Evolutionary conservation across 179 eudicot species (phyloP).

Genomic region (Silene vulgaris): DNA sequence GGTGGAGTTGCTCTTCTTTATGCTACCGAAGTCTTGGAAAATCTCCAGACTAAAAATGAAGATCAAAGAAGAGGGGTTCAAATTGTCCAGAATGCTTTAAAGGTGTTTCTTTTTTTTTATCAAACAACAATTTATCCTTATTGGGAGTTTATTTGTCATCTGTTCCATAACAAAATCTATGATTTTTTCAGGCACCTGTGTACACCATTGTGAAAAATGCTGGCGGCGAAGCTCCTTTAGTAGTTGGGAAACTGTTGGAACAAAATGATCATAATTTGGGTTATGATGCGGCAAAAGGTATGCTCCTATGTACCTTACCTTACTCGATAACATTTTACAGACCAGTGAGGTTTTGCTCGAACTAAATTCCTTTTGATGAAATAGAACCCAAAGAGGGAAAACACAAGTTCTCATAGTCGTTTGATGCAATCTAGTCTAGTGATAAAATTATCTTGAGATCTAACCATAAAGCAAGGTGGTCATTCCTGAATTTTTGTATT

Average conservation of each 20-base stretch:
- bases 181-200: conserved; percentile 59
- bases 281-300: conserved; percentile 84
- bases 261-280: conserved; percentile 67
- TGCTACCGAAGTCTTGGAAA: conserved; percentile 63
- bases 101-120: conserved; percentile 40
- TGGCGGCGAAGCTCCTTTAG: conserved; percentile 70
- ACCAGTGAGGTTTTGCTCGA: too few species aligned
- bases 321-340: neutral
- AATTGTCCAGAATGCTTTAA: conserved; percentile 75
- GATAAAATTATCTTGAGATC: too few species aligned
- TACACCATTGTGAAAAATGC: conserved; percentile 75
- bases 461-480: too few species aligned
- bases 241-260: conserved; percentile 85
- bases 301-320: conserved; percentile 4
- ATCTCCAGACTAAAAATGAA: conserved; percentile 62
- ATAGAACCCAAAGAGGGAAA: too few species aligned
- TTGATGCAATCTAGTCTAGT: too few species aligned
- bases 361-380: too few species aligned
- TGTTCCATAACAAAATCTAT: neutral
- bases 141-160: neutral
- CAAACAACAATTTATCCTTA: neutral
- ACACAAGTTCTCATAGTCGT: too few species aligned
- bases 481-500: too few species aligned
- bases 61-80: conserved; percentile 84
- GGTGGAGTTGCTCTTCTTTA: conserved; percentile 93